Base-by-base conservation (phyloP, 345 rosid species). In the Salix viminalis region DNA sequence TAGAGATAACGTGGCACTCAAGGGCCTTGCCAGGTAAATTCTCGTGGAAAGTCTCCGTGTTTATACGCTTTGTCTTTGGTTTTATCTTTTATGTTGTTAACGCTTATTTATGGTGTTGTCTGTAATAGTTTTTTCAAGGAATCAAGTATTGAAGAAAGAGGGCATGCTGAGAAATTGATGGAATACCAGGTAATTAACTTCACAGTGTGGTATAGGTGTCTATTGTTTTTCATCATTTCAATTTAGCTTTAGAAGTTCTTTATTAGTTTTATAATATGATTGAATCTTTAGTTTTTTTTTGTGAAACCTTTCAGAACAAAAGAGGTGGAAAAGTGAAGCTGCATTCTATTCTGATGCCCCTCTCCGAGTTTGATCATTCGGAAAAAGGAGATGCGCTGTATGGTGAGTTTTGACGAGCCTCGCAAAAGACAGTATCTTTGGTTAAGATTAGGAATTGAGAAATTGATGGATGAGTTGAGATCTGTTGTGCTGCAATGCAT, bases 271-370 rank as follows among this genome's bases (percentile, higher is more conserved):
- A 6, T 30, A 14, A 34, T 18, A 5, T 32, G 50, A 39, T 34
- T 46, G 32, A 21, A n/a, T 14, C 15, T 4, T 80, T 18, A 5
- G 26, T 32, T 14, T 1, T 71, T 28, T 32, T 32, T 32, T 54
- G 37, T 19, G n/a, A 37, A 41, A 41, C 42, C n/a, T 73, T 69
- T 21, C 68, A 81, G 84, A 81, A 81, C 78, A 81, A 77, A 77
- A 60, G 84, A 5, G 84, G 84, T n/a, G 84, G 84, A 56, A 77
- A 77, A 81, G 84, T 81, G 78, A 77, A 81, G 81, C 68, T 81
- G 60, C 81, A 81, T 37, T 65, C 77, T 32, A 77, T 81, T 26
- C 37, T 77, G 69, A 69, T 73, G 84, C 84, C 84, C 2, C 69
- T 77, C 14, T 64, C 84, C 6, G 84, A 81, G 36, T 81, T 77